Conservation (phyloP, 192 early-diverging fungal species). For the Mortierella antarctica region DNA sequence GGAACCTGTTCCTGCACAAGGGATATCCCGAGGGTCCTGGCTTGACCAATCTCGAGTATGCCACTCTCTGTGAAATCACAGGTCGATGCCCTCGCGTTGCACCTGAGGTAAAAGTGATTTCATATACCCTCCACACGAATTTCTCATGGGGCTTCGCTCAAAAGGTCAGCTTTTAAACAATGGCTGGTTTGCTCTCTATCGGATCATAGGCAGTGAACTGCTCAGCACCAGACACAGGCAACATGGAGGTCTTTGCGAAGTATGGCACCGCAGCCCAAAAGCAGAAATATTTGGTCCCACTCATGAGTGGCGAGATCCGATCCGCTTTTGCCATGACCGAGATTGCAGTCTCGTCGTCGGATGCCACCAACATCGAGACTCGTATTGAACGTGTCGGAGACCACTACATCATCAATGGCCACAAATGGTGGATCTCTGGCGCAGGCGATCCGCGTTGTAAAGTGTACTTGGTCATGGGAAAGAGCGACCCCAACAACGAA, state of each 20-base stretch:
- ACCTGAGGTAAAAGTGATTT: conserved; percentile 69
- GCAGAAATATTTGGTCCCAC: conserved; percentile 77
- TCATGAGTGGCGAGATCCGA: conserved; percentile 92
- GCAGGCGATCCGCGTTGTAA: conserved; percentile 94
- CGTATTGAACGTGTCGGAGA: conserved; percentile 74
- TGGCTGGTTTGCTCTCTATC: not conserved
- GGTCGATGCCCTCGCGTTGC: conserved; percentile 85
- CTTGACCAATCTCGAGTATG: conserved; percentile 95
- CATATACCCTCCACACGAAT: not conserved
- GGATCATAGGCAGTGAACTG: conserved; percentile 82
- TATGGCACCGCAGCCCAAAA: conserved; percentile 92
- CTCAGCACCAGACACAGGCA: conserved; percentile 96
- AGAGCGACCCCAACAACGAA: conserved; percentile 75
- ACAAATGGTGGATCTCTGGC: conserved; percentile 99
- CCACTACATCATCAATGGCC: conserved; percentile 79
- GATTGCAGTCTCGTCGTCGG: conserved; percentile 93
- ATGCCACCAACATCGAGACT: conserved; percentile 97
- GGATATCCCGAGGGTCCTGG: conserved; percentile 88
- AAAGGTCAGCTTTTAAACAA: too few relatives aligned
- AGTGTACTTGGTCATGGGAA: conserved; percentile 94
- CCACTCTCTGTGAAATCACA: conserved; percentile 89
- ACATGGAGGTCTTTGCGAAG: conserved; percentile 99
- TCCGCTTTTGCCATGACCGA: conserved; percentile 99
- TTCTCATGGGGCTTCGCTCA: too few relatives aligned
- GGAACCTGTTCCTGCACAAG: conserved; percentile 93